These are phyloP conservation scores for Escovopsis weberi DNA, from an alignment of 2,329 filamentous ascomycete genomes.

Conservation along the genomic window DNA sequence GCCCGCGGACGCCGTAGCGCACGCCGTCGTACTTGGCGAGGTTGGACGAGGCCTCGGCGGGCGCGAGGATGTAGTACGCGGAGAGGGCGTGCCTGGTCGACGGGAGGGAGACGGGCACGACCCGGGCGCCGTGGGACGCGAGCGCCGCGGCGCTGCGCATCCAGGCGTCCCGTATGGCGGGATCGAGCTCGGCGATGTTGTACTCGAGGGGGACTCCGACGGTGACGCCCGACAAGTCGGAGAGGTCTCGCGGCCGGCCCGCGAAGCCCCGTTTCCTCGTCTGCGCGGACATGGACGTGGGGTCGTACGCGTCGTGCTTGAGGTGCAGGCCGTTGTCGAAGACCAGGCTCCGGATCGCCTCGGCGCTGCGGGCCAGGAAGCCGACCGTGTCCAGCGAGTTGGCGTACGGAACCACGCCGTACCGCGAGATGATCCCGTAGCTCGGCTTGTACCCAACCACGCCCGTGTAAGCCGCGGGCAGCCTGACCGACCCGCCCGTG, in stretches of 20 bases:
- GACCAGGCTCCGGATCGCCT: slow-evolving; percentile 35
- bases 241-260: slow-evolving; percentile 11
- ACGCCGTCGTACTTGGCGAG: slow-evolving; percentile 94
- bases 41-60: slow-evolving; percentile 90
- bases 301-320: slow-evolving; percentile 54
- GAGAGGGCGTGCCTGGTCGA: slow-evolving; percentile 74
- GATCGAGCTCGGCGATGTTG: slow-evolving; percentile 69
- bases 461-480: slow-evolving; percentile 78
- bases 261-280: slow-evolving; percentile 38
- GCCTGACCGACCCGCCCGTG: slow-evolving; percentile 75
- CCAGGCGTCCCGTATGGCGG: slow-evolving; percentile 58
- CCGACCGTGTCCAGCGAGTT: slow-evolving; percentile 90
- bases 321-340: slow-evolving; percentile 32
- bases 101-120: slow-evolving; percentile 68
- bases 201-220: slow-evolving; percentile 61
- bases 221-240: slow-evolving; percentile 21
- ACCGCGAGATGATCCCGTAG: slow-evolving; percentile 74
- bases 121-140: slow-evolving; percentile 47
- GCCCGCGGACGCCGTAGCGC: slow-evolving; percentile 59
- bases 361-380: slow-evolving; percentile 45
- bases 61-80: slow-evolving; percentile 89
- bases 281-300: slow-evolving; percentile 49
- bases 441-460: slow-evolving; percentile 81
- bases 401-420: slow-evolving; percentile 80
- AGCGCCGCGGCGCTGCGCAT: slow-evolving; percentile 43